A percentile compares a stretch with the other conserved stretches of the same genome.
phyloP scores from a whole-genome alignment of 768 basidiomycete genomes.

The Lactifluus echinatus region DNA sequence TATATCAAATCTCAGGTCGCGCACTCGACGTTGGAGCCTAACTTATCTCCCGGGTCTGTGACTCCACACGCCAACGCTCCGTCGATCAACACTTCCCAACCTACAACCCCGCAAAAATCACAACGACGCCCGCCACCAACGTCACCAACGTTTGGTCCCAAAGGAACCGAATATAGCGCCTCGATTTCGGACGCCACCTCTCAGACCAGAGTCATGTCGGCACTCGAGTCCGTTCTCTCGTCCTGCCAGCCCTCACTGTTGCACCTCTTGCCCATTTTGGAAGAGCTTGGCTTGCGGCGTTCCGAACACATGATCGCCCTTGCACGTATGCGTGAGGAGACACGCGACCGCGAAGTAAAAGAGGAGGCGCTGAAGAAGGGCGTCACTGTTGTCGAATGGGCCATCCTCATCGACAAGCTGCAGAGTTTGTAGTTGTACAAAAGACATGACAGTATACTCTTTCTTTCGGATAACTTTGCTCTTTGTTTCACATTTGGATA shows the following conservation, averaged over 20 bases:
- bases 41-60: conserved; percentile 4
- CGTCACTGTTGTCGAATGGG: conserved; percentile 71
- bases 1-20: not conserved
- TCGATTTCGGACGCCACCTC: conserved; percentile 12
- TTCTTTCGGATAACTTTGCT: not conserved
- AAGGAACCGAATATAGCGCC: conserved; percentile 12
- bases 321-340: conserved; percentile 51
- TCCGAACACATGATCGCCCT: conserved; percentile 59
- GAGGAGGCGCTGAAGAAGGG: conserved; percentile 62
- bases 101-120: conserved; percentile 11
- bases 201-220: conserved; percentile 30
- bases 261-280: conserved; percentile 52
- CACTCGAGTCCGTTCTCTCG: conserved; percentile 44
- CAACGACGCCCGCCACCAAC: conserved; percentile 6
- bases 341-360: conserved; percentile 58
- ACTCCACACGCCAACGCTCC: conserved; percentile 7
- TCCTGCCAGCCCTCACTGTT: conserved; percentile 58
- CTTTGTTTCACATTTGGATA: too few relatives aligned
- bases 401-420: conserved; percentile 61
- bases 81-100: conserved; percentile 1
- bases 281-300: conserved; percentile 47
- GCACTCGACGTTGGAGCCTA: conserved; percentile 5
- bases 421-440: conserved; percentile 28
- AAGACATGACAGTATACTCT: not conserved
- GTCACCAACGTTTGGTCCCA: conserved; percentile 2